phyloP scores from a whole-genome alignment of 1,139 yeast genomes.

The Sugiyamaella neomexicana region DNA sequence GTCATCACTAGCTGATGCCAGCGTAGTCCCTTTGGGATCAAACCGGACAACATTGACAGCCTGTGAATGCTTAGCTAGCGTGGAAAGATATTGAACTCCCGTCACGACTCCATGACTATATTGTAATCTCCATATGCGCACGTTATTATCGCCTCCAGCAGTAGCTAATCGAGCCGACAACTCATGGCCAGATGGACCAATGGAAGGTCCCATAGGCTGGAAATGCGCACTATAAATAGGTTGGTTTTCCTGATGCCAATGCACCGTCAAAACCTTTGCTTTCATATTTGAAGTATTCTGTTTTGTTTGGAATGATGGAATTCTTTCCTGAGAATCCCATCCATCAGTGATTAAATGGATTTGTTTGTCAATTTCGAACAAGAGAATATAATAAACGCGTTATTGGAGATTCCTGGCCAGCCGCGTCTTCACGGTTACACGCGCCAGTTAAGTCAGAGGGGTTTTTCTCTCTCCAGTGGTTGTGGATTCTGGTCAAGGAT shows the following conservation, averaged over 20 bases:
- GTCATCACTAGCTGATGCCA: conserved; percentile 95
- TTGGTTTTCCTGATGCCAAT: conserved; percentile 78
- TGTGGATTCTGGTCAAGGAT: no score
- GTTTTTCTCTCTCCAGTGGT: no score
- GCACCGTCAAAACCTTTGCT: conserved; percentile 64
- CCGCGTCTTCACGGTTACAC: conserved; percentile 7
- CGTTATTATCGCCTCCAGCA: conserved; percentile 92
- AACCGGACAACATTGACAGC: conserved; percentile 92
- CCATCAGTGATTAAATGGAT: background rate
- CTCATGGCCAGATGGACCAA: conserved; percentile 25
- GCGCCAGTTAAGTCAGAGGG: background rate
- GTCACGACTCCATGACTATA: conserved; percentile 31
- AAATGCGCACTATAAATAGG: conserved; percentile 84
- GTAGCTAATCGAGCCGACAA: conserved; percentile 60
- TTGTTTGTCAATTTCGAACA: conserved; percentile 3
- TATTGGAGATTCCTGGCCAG: conserved; percentile 5
- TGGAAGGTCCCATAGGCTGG: conserved; percentile 51
- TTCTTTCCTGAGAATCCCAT: background rate
- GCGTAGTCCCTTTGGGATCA: conserved; percentile 53
- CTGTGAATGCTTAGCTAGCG: conserved; percentile 84
- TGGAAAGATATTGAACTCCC: conserved; percentile 53
- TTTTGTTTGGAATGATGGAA: background rate
- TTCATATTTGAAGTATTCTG: conserved; percentile 43
- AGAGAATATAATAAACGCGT: conserved; percentile 11
- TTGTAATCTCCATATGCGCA: conserved; percentile 58